Evolutionary conservation across 441 rosid genomes (phyloP).

Genomic region (Jatropha multifida): DNA sequence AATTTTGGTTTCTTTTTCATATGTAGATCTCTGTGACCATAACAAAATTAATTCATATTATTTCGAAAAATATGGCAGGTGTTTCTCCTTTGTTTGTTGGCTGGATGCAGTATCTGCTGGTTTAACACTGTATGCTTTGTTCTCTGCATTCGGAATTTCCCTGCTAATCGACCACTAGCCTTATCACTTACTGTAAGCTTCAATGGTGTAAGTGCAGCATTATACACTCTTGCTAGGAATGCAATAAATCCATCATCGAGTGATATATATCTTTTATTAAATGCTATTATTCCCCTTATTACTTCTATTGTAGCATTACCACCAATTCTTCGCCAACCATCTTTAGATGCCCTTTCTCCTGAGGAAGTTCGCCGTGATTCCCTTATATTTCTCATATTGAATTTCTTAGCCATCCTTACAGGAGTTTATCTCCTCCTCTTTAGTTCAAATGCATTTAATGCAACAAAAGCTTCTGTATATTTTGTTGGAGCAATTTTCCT

Average conservation of each 20-base stretch:
- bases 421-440: slow-evolving; percentile 79
- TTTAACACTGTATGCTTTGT: slow-evolving; percentile 97
- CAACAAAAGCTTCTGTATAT: slow-evolving; percentile 45
- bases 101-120: slow-evolving; percentile 96
- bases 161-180: slow-evolving; percentile 72
- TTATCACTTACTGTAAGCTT: slow-evolving; percentile 87
- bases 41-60: neutral
- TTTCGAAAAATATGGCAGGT: slow-evolving; percentile 44
- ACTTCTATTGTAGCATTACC: slow-evolving; percentile 55
- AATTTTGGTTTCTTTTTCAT: neutral
- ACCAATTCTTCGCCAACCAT: slow-evolving; percentile 86
- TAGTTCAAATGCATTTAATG: slow-evolving; percentile 36
- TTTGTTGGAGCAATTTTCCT: slow-evolving; percentile 73
- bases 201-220: slow-evolving; percentile 92
- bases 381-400: slow-evolving; percentile 64
- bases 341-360: slow-evolving; percentile 67
- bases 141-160: slow-evolving; percentile 84
- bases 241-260: slow-evolving; percentile 59
- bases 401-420: slow-evolving; percentile 60
- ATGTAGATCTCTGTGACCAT: neutral
- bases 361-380: slow-evolving; percentile 74
- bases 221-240: slow-evolving; percentile 71
- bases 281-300: slow-evolving; percentile 71
- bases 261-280: slow-evolving; percentile 69
- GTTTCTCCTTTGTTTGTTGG: slow-evolving; percentile 74